Evolutionary conservation across 495 filamentous ascomycete genomes (phyloP), one percentile per base, ranked within the genome.

Genomic region (Lasiosphaeria miniovina): DNA sequence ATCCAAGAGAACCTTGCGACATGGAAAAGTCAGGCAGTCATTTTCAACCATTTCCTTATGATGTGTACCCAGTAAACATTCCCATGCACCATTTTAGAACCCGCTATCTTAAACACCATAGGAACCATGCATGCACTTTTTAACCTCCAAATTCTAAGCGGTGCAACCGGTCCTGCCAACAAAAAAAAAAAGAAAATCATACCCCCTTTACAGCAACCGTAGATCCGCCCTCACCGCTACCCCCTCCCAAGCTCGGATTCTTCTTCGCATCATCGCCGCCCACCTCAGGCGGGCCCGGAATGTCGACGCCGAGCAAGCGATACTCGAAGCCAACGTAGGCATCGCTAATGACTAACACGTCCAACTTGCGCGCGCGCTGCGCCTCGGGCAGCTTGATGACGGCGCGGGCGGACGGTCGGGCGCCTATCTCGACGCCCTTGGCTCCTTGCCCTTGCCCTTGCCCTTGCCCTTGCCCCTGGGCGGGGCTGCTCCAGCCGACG

Each of bases 271-370:
- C 64, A 36, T 31, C 55, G 41, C 24, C 24, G 24, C 45, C 61
- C 58, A 65, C 61, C 31, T 40, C 43, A 38, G 64, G 64, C 58
- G 57, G 35, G 10, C 12, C 60, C 3, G 69, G 69, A 41, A 70
- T 15, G 31, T 61, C 57, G 1, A 70, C 68, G 31, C 61, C 68
- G 17, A 59, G 32, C 3, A 67, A 49, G 41, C 67, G 74, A 80
- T 89, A 95, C 64, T 86, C 78, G 86, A 97, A 86, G 0, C 88
- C 89, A 34, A 91, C 75, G 76, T 97, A 97, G 24, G 84, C 86
- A 80, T 97, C 92, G 75, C 91, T 96, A 45, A 92, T 74, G 0
- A 96, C 82, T 61, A 78, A 66, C 24, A 95, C 81, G 76, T 90
- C 87, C 10, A 95, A 71, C 68, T 75, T 86, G 61, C 81, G 80